These are phyloP conservation scores for Xeromyces bisporus DNA, from an alignment of 495 filamentous ascomycete genomes.

Conservation along the genomic window DNA sequence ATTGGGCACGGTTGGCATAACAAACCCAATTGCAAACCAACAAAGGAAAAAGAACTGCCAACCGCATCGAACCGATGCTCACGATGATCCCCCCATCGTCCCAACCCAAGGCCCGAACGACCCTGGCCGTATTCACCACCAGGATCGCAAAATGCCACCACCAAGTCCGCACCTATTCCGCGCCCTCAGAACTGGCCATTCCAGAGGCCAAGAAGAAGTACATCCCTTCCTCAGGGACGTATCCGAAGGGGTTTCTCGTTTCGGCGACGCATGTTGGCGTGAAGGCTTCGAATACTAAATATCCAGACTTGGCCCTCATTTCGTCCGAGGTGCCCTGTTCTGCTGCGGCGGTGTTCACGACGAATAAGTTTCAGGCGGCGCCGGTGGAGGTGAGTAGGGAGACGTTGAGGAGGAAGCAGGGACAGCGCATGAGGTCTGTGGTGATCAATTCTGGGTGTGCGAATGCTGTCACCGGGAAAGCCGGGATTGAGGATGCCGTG, in stretches of 20 bases:
- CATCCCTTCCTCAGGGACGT: constrained; percentile 68
- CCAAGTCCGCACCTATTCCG: constrained; percentile 41
- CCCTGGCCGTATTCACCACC: constrained; percentile 20
- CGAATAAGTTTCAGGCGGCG: constrained; percentile 95
- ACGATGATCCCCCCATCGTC: constrained; percentile 13
- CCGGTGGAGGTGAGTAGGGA: constrained; percentile 71
- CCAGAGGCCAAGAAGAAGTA: constrained; percentile 70
- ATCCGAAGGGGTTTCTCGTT: constrained; percentile 78
- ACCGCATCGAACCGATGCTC: background rate
- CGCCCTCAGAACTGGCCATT: constrained; percentile 41
- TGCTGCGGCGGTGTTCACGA: constrained; percentile 91
- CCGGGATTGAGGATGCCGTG: constrained; percentile 74
- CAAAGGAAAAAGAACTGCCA: no score
- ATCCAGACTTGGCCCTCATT: constrained; percentile 79
- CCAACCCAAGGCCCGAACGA: constrained; percentile 12
- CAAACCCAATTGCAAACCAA: no score
- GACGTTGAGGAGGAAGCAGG: constrained; percentile 46
- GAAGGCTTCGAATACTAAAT: constrained; percentile 75
- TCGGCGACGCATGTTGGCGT: constrained; percentile 85
- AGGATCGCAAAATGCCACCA: constrained; percentile 28
- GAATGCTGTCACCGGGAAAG: constrained; percentile 92
- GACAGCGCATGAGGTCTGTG: constrained; percentile 58
- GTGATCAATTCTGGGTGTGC: constrained; percentile 94
- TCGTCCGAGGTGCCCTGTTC: constrained; percentile 75
- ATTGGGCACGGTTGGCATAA: no score